Base-by-base conservation (phyloP, 148 eudicot genomes). In the Gaultheria prostrata region DNA sequence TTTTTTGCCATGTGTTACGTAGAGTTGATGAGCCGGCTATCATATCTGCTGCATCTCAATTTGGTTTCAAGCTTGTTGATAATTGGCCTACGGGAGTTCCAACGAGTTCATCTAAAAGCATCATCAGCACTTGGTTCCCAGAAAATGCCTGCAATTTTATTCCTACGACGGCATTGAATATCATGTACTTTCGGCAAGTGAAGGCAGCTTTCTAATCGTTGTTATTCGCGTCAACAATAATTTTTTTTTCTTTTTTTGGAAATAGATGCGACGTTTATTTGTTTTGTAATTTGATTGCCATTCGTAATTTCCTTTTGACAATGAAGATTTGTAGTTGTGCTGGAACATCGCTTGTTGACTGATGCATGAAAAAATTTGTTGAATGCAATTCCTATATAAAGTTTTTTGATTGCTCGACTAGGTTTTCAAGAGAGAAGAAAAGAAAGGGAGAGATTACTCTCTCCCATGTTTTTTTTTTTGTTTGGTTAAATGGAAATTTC, bases 21-120 rank as follows among this genome's bases (percentile, higher is more conserved):
- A 86, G 97, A 85, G 99, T 97, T 79, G 98, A 97, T 65, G 99
- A 94, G 89, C 88, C 93, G 1, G 88, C 94, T 26, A 91, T 97
- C 77, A 90, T 94, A 70, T 87, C 92, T 17, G 93, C 95, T 24
- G 99, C 98, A 15, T 83, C 94, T 39, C 46, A 74, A 51, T 89
- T 79, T 90, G 97, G 98, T 45, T 97, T 97, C 59, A 63, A 26
- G 82, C 87, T 97, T 80, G 91, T 91, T 32, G 98, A 93, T 78
- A 90, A 92, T 83, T 97, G 99, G 99, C 91, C 95, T 24, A 75
- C 85, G n/a, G 85, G 82, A 78, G 76, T 69, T 21, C 18, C 85
- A 10, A 79, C 54, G 15, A 35, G 76, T 82, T 46, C 82, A 9
- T 82, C 80, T 46, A 83, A 46, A 76, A 86, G 89, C 83, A 86